Percentiles rank a stretch among this genome's conserved stretches.
These are phyloP conservation scores for Huntiella savannae DNA, from an alignment of 2,329 filamentous ascomycete species.

Conservation along the genomic window DNA sequence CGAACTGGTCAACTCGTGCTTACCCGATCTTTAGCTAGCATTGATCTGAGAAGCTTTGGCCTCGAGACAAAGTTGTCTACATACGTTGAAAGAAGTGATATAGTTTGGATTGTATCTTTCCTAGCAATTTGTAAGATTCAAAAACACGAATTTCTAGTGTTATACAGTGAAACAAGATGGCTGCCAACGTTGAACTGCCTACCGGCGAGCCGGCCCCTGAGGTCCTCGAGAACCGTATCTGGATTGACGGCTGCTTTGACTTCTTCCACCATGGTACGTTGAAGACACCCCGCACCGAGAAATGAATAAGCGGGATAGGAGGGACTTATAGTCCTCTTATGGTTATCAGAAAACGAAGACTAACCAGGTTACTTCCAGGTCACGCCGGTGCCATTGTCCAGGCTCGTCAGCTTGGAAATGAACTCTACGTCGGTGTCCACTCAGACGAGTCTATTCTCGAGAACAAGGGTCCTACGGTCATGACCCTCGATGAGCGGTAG, in stretches of 20 bases:
- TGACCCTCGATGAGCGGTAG: constrained; percentile 76
- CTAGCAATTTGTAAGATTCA: too few relatives aligned
- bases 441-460: constrained; percentile 88
- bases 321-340: background rate
- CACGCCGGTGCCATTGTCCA: constrained; percentile 96
- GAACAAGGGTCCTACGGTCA: constrained; percentile 96
- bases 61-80: too few relatives aligned
- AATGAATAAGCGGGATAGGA: background rate
- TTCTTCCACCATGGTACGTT: constrained; percentile 82
- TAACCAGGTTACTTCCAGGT: constrained; percentile 29
- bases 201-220: constrained; percentile 32
- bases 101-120: too few relatives aligned
- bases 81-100: too few relatives aligned
- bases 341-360: background rate
- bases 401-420: constrained; percentile 72
- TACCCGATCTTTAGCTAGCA: too few relatives aligned
- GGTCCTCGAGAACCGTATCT: constrained; percentile 56
- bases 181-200: constrained; percentile 14
- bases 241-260: constrained; percentile 98
- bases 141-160: too few relatives aligned
- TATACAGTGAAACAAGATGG: constrained; percentile 2
- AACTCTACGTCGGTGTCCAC: constrained; percentile 83
- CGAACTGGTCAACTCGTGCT: too few relatives aligned
- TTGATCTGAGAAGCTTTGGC: too few relatives aligned
- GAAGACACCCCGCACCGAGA: background rate